Base-by-base conservation (phyloP, 495 filamentous ascomycete genomes). In the Aspergillus nanangensis region DNA sequence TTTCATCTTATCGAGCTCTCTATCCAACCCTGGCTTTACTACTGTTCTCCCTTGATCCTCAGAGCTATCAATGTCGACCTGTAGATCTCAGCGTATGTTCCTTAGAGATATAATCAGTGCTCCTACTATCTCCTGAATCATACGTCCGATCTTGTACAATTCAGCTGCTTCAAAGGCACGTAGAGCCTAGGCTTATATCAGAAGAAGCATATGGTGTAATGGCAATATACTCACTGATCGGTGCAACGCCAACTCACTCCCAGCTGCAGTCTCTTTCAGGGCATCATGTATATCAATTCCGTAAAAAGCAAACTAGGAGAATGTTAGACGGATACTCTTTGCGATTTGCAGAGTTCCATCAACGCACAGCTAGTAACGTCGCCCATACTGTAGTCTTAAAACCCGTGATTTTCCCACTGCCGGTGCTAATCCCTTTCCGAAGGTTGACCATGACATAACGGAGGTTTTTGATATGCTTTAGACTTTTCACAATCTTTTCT, bases 1-100 rank as follows among this genome's bases (percentile, higher is more conserved):
- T 62, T 90, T 94, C 60, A 92, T 74, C 21, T 75, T 70, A 55
- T 97, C 94, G 5, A 97, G 75, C 15, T 86, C 77, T 15, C 77
- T 70, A 52, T 94, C 87, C 4, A 94, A 69, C 7, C 88, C 86
- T 21, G 74, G 70, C 18, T 78, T 76, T 2, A 97, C 83, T 4
- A 88, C 81, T 0, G 86, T 89, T 23, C 83, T 80, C 41, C 83
- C 78, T 48, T 83, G 83, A 21, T 87, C 80, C 23, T 78, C 78
- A 3, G 90, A 91, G 39, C 81, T 77, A 40, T 90, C 78, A 52
- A 96, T 91, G 59, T 96, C 89, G 36, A 98, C 80, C 77, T 81
- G 39, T 3, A 23, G 7, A 14, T 14, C n/a, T 61, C 34, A 62
- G 50, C 41, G 9, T 27, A 25, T 18, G 11, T 31, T 4, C 8